These are phyloP conservation scores for Rhodotorula kratochvilovae DNA, from an alignment of 768 basidiomycete genomes.

Conservation along the genomic window DNA sequence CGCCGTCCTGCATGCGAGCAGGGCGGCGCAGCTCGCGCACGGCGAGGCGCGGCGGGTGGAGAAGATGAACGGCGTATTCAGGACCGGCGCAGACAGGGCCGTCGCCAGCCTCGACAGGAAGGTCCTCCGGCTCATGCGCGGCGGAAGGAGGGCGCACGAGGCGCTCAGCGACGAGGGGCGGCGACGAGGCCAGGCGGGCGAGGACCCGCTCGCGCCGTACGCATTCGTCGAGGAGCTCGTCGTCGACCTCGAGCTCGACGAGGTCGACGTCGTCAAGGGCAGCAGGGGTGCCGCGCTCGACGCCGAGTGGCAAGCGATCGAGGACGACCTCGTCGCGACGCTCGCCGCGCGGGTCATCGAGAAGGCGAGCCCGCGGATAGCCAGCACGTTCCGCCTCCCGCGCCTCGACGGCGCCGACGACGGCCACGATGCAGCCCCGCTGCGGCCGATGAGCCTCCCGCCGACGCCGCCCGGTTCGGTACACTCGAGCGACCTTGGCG, in stretches of 20 bases:
- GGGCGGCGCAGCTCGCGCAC: slow-evolving; percentile 21
- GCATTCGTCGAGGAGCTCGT: slow-evolving; percentile 19
- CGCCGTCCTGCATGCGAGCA: slow-evolving; percentile 10
- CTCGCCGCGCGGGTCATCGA: slow-evolving; percentile 3
- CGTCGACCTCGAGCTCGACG: slow-evolving; percentile 21
- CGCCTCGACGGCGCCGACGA: not conserved
- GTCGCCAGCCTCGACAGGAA: slow-evolving; percentile 12
- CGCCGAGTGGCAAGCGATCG: slow-evolving; percentile 15
- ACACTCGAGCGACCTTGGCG: not conserved
- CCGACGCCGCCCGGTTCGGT: slow-evolving; percentile 21
- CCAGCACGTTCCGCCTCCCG: not conserved
- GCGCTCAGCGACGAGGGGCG: not conserved
- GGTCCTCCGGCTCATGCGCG: not conserved
- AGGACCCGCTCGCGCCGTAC: slow-evolving; percentile 1
- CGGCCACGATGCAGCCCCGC: not conserved
- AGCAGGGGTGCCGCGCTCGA: slow-evolving; percentile 1
- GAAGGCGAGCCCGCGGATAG: not conserved
- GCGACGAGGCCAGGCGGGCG: not conserved
- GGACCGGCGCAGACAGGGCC: slow-evolving; percentile 17
- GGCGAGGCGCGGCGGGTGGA: slow-evolving; percentile 25
- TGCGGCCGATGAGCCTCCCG: not conserved
- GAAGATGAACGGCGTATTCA: slow-evolving; percentile 13
- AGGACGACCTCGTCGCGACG: slow-evolving; percentile 13
- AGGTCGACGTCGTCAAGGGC: not conserved
- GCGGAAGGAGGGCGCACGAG: not conserved